These are phyloP conservation scores for Ensete ventricosum DNA, from an alignment of 176 grass and related monocot species.

Conservation along the genomic window DNA sequence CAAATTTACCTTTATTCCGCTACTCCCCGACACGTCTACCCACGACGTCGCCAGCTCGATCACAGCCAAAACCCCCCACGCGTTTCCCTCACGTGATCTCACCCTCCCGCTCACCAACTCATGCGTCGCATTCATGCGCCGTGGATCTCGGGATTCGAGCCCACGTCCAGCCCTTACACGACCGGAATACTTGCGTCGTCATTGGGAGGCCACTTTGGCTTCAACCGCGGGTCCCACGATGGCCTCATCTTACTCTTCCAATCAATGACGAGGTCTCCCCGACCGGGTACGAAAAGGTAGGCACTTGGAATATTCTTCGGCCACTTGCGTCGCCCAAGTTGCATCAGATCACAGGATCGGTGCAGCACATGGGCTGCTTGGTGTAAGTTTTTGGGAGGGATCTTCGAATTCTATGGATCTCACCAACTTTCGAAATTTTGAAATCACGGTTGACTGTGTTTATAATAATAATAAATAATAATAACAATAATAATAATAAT, in stretches of 20 bases:
- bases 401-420: not conserved
- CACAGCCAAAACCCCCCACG: not conserved
- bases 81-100: conserved; percentile 3
- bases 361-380: no score
- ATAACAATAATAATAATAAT: no score
- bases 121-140: not conserved
- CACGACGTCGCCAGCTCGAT: conserved; percentile 6
- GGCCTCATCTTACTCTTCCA: no score
- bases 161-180: not conserved
- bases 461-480: not conserved
- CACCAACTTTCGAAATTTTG: not conserved
- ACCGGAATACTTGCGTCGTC: not conserved
- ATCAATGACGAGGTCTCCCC: no score
- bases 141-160: not conserved
- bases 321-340: no score
- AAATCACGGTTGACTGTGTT: not conserved
- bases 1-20: no score
- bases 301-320: no score
- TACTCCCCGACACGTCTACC: not conserved
- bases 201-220: no score
- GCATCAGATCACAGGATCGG: no score
- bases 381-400: no score
- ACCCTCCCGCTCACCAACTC: not conserved
- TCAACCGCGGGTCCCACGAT: no score
- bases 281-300: no score